Conservation (phyloP, 345 rosid genomes). For the Eucalyptus regnans region DNA sequence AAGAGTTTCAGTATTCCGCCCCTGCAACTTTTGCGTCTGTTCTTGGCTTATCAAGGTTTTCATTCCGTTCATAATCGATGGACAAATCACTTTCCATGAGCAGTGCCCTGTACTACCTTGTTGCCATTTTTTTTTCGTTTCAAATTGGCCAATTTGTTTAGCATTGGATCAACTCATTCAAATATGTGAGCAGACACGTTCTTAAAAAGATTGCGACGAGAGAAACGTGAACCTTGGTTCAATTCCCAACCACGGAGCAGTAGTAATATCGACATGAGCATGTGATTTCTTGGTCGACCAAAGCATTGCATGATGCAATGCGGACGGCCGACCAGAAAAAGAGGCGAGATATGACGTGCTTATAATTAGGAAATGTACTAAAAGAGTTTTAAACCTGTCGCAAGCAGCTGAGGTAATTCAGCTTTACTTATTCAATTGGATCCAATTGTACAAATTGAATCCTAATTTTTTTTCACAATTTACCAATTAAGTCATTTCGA, state of each 20-base stretch:
- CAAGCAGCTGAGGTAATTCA: background rate
- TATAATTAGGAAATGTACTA: background rate
- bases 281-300: background rate
- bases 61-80: background rate
- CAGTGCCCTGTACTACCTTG: background rate
- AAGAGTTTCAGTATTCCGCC: background rate
- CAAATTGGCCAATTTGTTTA: background rate
- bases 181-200: background rate
- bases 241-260: background rate
- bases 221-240: background rate
- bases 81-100: background rate
- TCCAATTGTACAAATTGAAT: background rate
- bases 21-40: background rate
- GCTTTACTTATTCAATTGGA: background rate
- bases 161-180: background rate
- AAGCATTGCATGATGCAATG: background rate
- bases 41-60: background rate
- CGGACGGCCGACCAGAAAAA: background rate
- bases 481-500: rapidly evolving
- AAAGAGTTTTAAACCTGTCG: no score
- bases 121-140: background rate
- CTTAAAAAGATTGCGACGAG: background rate
- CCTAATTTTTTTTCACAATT: no score
- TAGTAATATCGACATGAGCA: background rate
- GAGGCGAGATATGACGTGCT: background rate